Conservation (phyloP, 345 rosid species). For the Mangifera indica region DNA sequence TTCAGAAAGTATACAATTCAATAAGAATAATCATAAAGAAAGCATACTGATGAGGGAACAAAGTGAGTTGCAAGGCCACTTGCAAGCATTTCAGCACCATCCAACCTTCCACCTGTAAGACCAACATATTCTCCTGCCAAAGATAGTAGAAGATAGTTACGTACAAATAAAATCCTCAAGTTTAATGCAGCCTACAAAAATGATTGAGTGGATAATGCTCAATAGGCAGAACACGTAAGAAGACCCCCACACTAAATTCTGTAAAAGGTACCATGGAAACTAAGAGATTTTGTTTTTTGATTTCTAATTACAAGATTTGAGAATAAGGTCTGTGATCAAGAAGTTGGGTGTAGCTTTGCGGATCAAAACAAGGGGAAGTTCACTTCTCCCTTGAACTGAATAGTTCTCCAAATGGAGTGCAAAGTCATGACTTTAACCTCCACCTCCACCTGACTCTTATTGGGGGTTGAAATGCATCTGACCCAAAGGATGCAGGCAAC, state of each 20-base stretch:
- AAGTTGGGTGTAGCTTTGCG: background rate
- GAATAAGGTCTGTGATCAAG: background rate
- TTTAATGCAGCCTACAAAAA: background rate
- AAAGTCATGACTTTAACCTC: background rate
- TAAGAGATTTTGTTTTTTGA: background rate
- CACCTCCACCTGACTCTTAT: background rate
- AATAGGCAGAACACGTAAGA: background rate
- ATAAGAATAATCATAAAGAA: constrained; percentile 8
- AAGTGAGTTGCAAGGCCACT: constrained; percentile 93
- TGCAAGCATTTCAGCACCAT: constrained; percentile 83
- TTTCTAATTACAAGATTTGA: background rate
- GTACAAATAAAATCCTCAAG: constrained; percentile 1
- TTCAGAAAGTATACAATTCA: constrained; percentile 1
- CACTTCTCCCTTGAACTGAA: background rate
- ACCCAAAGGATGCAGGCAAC: background rate
- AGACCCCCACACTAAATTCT: background rate
- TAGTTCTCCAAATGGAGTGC: background rate
- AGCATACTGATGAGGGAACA: constrained; percentile 60
- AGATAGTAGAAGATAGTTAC: background rate
- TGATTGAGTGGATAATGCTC: background rate
- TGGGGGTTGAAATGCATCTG: background rate
- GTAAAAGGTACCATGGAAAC: background rate
- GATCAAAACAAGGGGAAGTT: background rate
- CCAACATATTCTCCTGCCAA: constrained; percentile 73
- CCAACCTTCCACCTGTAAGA: constrained; percentile 73